Conservation (phyloP, 306 rosid genomes). For the Cotoneaster glaucophyllus region DNA sequence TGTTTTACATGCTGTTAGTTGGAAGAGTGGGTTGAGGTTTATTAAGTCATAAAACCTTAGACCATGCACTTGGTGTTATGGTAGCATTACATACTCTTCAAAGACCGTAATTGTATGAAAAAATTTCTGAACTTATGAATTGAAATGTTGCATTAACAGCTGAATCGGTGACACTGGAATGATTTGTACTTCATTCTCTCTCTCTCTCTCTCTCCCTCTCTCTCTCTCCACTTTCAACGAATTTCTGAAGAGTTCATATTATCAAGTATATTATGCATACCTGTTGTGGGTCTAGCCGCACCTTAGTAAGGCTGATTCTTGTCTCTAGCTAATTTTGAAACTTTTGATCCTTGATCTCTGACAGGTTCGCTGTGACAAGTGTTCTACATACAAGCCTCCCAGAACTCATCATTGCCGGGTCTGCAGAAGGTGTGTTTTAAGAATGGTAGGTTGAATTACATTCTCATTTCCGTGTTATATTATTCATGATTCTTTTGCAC, state of each 20-base stretch:
- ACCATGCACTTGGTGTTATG: neutral
- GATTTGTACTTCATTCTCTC: neutral
- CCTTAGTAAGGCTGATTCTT: neutral
- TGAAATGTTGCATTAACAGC: neutral
- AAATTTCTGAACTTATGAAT: neutral
- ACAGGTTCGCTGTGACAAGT: conserved; percentile 73
- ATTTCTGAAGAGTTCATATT: neutral
- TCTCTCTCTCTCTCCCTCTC: no score
- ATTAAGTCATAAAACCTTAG: neutral
- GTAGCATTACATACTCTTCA: neutral
- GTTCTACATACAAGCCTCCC: conserved; percentile 71
- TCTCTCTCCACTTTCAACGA: neutral
- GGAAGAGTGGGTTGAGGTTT: neutral
- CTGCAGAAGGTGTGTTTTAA: conserved; percentile 83
- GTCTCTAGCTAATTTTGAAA: neutral
- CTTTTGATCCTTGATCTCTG: conserved; percentile 12
- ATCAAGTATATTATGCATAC: neutral
- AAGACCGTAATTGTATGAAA: neutral
- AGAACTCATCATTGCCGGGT: conserved; percentile 95
- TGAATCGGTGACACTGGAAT: neutral
- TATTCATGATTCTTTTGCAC: conserved; percentile 1
- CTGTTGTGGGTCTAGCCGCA: neutral
- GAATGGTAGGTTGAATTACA: conserved; percentile 65
- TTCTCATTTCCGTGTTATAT: neutral
- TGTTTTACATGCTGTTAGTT: neutral